Evolutionary conservation across 768 basidiomycete species (phyloP).

Genomic region (Pisolithus marmoratus): DNA sequence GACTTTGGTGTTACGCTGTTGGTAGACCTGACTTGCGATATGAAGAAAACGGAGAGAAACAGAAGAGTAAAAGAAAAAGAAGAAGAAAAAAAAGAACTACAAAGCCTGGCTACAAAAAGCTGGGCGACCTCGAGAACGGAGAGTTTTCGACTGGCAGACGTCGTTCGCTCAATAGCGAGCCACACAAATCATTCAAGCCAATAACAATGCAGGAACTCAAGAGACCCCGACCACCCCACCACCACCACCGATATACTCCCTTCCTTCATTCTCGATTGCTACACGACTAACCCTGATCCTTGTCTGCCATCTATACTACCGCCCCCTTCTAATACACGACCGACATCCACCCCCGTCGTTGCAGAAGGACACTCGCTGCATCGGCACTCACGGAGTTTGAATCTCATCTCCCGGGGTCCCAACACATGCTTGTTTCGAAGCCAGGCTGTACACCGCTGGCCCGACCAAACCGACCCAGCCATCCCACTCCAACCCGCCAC

Average conservation of each 20-base stretch:
- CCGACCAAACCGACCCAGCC: not conserved
- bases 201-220: slow-evolving; percentile 14
- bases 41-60: too few relatives aligned
- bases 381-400: slow-evolving; percentile 22
- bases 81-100: slow-evolving; percentile 9
- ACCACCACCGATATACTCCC: too few relatives aligned
- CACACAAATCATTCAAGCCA: slow-evolving; percentile 24
- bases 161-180: slow-evolving; percentile 16
- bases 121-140: slow-evolving; percentile 16
- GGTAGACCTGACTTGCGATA: slow-evolving; percentile 15
- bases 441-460: not conserved
- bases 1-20: slow-evolving; percentile 13
- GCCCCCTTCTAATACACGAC: slow-evolving; percentile 22
- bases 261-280: too few relatives aligned
- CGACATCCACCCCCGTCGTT: not conserved
- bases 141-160: slow-evolving; percentile 18
- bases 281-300: not conserved
- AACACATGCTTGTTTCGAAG: slow-evolving; percentile 9
- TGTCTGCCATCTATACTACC: slow-evolving; percentile 8
- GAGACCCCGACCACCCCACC: slow-evolving; percentile 1
- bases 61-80: too few relatives aligned
- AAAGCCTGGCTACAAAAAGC: slow-evolving; percentile 18
- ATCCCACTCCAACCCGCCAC: not conserved
- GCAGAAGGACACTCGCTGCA: slow-evolving; percentile 3
- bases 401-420: slow-evolving; percentile 25